Conservation (phyloP, 2,329 filamentous ascomycete species). For the Volutella citrinella region DNA sequence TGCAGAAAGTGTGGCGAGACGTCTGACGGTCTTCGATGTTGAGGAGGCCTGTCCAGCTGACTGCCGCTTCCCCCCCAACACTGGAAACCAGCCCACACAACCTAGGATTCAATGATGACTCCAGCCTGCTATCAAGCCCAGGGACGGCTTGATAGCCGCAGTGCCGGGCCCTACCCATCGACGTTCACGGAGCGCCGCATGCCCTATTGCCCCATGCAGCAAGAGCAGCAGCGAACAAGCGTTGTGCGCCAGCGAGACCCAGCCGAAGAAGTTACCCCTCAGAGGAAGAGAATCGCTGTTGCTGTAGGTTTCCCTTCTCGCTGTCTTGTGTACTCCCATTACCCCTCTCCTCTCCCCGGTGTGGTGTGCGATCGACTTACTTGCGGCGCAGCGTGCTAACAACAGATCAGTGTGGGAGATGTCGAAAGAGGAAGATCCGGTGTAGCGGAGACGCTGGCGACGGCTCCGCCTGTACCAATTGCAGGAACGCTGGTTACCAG, state of each 20-base stretch:
- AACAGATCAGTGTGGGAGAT: constrained; percentile 71
- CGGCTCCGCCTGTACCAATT: constrained; percentile 78
- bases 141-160: constrained; percentile 15
- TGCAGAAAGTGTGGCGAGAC: no score
- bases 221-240: constrained; percentile 16
- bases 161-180: constrained; percentile 12
- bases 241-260: constrained; percentile 28
- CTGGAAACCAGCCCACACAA: no score
- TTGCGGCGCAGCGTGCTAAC: constrained; percentile 19
- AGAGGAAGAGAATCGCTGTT: constrained; percentile 57
- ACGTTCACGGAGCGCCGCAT: constrained; percentile 21
- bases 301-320: constrained; percentile 44
- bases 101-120: no score
- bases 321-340: background rate
- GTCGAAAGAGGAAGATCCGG: constrained; percentile 89
- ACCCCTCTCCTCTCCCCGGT: constrained; percentile 6
- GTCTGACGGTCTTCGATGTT: no score
- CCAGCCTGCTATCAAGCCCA: constrained; percentile 16
- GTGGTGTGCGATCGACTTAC: constrained; percentile 22
- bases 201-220: constrained; percentile 14
- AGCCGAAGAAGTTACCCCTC: constrained; percentile 38
- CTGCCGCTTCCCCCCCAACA: no score
- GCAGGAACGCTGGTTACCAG: constrained; percentile 68
- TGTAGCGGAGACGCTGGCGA: constrained; percentile 83
- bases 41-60: no score